These are phyloP conservation scores for Yamadazyma nakazawae DNA, from an alignment of 805 yeast species.

Conservation along the genomic window DNA sequence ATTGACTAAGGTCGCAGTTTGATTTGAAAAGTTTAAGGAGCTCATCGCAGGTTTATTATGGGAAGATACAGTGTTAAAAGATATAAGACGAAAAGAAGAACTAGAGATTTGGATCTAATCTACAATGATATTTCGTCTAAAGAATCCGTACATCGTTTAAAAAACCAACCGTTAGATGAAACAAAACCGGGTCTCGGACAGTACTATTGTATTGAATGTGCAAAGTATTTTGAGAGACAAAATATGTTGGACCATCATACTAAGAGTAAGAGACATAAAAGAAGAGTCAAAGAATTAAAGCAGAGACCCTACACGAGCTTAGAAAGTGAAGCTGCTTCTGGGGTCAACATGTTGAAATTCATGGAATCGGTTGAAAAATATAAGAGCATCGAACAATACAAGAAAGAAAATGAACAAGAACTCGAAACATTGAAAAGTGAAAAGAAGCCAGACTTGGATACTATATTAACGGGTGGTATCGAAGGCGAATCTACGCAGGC, in stretches of 20 bases:
- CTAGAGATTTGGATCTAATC: slow-evolving; percentile 79
- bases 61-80: slow-evolving; percentile 84
- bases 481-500: slow-evolving; percentile 18
- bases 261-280: slow-evolving; percentile 76
- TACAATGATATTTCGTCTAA: slow-evolving; percentile 66
- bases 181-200: slow-evolving; percentile 93
- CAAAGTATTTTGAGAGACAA: slow-evolving; percentile 82
- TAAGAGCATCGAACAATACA: slow-evolving; percentile 41
- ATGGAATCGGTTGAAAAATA: slow-evolving; percentile 60
- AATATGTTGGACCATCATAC: slow-evolving; percentile 68
- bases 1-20: too few species aligned
- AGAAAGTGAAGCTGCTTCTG: slow-evolving; percentile 91
- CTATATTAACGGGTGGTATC: slow-evolving; percentile 25
- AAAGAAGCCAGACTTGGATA: slow-evolving; percentile 39
- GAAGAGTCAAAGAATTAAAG: slow-evolving; percentile 74
- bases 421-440: slow-evolving; percentile 31
- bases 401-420: slow-evolving; percentile 44
- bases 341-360: slow-evolving; percentile 68
- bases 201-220: slow-evolving; percentile 91
- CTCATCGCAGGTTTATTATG: slow-evolving; percentile 42
- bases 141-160: slow-evolving; percentile 59
- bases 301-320: slow-evolving; percentile 81
- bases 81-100: slow-evolving; percentile 87
- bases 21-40: neutral
- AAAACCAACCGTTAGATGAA: slow-evolving; percentile 86